These are phyloP conservation scores for Globisporangium echinulatum DNA, from an alignment of 352 stramenopile species.

Conservation along the genomic window DNA sequence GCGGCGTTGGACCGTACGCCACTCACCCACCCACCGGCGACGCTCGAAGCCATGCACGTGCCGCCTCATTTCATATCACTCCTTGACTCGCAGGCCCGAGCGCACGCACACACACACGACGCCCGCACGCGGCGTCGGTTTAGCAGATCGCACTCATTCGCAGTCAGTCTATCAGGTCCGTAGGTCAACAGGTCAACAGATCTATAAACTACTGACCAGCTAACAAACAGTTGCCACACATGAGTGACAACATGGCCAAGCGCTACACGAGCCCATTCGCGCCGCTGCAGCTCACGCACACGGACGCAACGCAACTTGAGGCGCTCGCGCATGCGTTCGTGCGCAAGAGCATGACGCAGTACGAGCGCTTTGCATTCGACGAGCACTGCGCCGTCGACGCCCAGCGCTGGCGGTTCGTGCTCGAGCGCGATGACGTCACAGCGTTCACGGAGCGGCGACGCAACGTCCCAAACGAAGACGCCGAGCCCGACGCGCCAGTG, in stretches of 20 bases:
- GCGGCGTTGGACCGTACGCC: no score
- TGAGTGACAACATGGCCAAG: not conserved
- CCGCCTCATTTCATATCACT: no score
- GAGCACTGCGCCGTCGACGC: conserved; percentile 3
- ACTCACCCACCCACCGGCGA: no score
- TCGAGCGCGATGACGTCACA: conserved; percentile 4
- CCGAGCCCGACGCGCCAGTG: conserved; percentile 3
- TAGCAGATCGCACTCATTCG: no score
- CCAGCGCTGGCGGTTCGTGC: conserved; percentile 11
- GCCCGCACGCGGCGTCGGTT: no score
- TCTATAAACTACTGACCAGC: no score
- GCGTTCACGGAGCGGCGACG: conserved; percentile 5
- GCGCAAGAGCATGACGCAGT: conserved; percentile 4
- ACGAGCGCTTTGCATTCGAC: conserved; percentile 11
- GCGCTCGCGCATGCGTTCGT: conserved; percentile 9
- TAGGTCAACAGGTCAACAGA: no score
- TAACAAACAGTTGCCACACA: no score
- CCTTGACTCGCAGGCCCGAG: no score
- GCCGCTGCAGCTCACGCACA: conserved; percentile 7
- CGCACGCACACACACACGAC: no score
- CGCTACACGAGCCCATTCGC: conserved; percentile 6
- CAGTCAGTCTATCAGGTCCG: no score
- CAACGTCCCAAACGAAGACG: not conserved
- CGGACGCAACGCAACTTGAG: conserved; percentile 12
- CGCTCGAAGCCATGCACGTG: no score